Conservation (phyloP, 768 basidiomycete genomes). For the Suillus placidus region DNA sequence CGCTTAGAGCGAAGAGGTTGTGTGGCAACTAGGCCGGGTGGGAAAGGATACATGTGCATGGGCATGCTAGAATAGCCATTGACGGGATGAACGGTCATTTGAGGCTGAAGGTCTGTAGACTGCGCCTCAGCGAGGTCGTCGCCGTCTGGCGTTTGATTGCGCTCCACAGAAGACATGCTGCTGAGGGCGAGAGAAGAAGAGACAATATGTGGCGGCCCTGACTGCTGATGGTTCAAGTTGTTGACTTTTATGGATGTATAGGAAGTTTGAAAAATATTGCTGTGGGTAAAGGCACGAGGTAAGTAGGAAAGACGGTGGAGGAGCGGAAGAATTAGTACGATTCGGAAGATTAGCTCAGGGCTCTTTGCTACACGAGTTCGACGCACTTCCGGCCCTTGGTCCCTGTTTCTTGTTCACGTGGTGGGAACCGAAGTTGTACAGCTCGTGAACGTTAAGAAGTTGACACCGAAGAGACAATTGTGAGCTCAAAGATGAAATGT, state of each 20-base stretch:
- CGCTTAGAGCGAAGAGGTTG: slow-evolving; percentile 72
- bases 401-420: slow-evolving; percentile 36
- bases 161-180: slow-evolving; percentile 41
- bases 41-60: slow-evolving; percentile 74
- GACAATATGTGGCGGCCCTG: slow-evolving; percentile 37
- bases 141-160: slow-evolving; percentile 43
- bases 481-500: slow-evolving; percentile 15
- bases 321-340: slow-evolving; percentile 31
- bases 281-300: slow-evolving; percentile 12
- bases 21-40: slow-evolving; percentile 47
- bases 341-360: slow-evolving; percentile 35
- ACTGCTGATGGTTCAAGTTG: slow-evolving; percentile 26
- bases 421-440: slow-evolving; percentile 35
- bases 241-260: slow-evolving; percentile 16
- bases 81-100: slow-evolving; percentile 54
- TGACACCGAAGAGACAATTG: slow-evolving; percentile 20
- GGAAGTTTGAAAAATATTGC: slow-evolving; percentile 11
- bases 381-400: slow-evolving; percentile 39
- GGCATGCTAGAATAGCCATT: slow-evolving; percentile 52
- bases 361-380: slow-evolving; percentile 39
- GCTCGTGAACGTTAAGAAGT: slow-evolving; percentile 21
- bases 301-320: slow-evolving; percentile 19
- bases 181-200: slow-evolving; percentile 37
- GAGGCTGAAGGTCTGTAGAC: slow-evolving; percentile 44
- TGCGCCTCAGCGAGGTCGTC: slow-evolving; percentile 40